These are phyloP conservation scores for Backusella sp. DNA, from an alignment of 192 early-diverging fungal species.

Conservation along the genomic window DNA sequence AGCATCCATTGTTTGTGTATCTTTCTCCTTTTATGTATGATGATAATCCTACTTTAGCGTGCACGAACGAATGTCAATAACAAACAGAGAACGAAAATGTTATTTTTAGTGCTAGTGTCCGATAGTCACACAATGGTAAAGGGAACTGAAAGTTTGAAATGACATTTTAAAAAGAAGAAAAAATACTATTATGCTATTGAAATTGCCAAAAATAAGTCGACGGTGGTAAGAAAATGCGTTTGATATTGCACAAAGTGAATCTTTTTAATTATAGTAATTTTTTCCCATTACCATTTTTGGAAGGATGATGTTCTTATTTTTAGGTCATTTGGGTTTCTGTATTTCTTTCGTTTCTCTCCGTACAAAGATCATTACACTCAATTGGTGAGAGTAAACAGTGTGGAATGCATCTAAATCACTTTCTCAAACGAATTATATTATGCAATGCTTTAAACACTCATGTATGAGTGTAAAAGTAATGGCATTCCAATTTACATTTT, in stretches of 20 bases:
- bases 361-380: not conserved
- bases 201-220: not conserved
- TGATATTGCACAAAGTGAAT: not conserved
- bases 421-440: not conserved
- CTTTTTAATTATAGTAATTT: not conserved
- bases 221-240: not conserved
- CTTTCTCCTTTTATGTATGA: not conserved
- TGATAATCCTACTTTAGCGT: not conserved
- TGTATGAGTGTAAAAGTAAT: not conserved
- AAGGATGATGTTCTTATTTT: not conserved
- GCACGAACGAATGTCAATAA: not conserved
- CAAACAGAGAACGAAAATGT: not conserved
- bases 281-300: not conserved
- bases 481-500: not conserved
- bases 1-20: not conserved
- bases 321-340: not conserved
- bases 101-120: not conserved
- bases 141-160: not conserved
- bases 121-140: not conserved
- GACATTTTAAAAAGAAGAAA: not conserved
- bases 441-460: not conserved
- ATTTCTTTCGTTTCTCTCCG: not conserved
- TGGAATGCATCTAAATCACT: not conserved
- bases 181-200: not conserved
- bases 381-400: not conserved